Conservation (phyloP, 306 rosid species). For the Quercus robur region DNA sequence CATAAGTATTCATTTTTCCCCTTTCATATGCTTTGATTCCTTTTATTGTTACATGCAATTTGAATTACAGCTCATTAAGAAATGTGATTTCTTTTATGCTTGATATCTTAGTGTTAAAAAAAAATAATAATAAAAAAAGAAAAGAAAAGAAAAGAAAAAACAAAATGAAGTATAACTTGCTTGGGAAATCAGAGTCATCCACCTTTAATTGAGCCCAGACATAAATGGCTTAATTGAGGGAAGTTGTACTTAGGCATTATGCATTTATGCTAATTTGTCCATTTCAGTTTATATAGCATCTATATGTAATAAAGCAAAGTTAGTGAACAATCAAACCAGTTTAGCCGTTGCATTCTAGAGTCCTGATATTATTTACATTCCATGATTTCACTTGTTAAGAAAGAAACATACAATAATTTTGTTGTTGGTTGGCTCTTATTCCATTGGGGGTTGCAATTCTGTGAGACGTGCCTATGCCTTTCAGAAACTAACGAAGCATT, state of each 20-base stretch:
- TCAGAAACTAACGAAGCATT: neutral
- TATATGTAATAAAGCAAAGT: neutral
- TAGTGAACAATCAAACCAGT: neutral
- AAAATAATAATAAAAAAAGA: no score
- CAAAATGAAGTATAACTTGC: neutral
- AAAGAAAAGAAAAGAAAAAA: neutral
- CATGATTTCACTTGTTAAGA: neutral
- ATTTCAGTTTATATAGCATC: neutral
- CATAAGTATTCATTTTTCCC: neutral
- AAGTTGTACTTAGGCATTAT: neutral
- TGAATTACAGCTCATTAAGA: no score
- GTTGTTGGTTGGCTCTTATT: neutral
- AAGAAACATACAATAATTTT: neutral
- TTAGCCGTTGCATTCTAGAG: neutral
- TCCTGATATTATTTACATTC: neutral
- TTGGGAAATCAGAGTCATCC: neutral
- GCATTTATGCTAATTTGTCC: neutral
- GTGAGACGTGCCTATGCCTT: neutral
- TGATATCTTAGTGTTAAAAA: no score
- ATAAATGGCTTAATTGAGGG: neutral
- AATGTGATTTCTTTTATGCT: no score
- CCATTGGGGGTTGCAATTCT: neutral
- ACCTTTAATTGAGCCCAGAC: neutral
- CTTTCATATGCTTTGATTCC: no score
- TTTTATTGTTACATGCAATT: no score